Percentiles rank a stretch among this genome's conserved stretches.
phyloP scores from a whole-genome alignment of 495 filamentous ascomycete species.

The Penicillium maclennaniae region DNA sequence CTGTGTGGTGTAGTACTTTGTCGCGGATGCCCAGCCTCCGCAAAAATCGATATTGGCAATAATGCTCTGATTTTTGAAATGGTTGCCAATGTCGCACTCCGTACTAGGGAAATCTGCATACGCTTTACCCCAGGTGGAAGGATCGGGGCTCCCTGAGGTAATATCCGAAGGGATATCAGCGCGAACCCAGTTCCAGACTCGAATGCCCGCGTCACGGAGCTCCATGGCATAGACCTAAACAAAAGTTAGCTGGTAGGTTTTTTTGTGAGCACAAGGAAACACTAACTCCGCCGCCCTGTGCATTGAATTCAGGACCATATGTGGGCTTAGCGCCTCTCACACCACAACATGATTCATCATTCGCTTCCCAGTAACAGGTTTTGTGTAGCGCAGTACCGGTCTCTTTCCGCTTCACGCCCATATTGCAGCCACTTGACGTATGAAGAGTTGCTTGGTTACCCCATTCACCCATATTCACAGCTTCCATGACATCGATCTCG shows the following conservation, averaged over 20 bases:
- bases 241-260: neutral
- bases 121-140: slow-evolving; percentile 29
- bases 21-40: slow-evolving; percentile 22
- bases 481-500: slow-evolving; percentile 41
- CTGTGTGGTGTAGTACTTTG: slow-evolving; percentile 15
- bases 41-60: slow-evolving; percentile 38
- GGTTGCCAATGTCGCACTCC: slow-evolving; percentile 29
- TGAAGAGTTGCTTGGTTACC: slow-evolving; percentile 37
- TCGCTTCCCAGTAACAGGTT: slow-evolving; percentile 18
- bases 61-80: slow-evolving; percentile 35
- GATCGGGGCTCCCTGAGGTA: slow-evolving; percentile 26
- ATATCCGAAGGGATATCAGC: slow-evolving; percentile 28
- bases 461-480: slow-evolving; percentile 28
- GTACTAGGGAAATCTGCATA: slow-evolving; percentile 37
- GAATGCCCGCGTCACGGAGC: slow-evolving; percentile 32
- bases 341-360: slow-evolving; percentile 36
- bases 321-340: slow-evolving; percentile 28
- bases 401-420: slow-evolving; percentile 37
- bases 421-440: slow-evolving; percentile 31
- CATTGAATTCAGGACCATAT: slow-evolving; percentile 36
- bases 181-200: slow-evolving; percentile 40
- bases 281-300: slow-evolving; percentile 37
- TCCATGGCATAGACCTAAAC: slow-evolving; percentile 36
- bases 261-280: neutral
- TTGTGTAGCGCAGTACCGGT: slow-evolving; percentile 18